A percentile compares a stretch with the other conserved stretches of the same genome.
Evolutionary conservation across 331 rosid genomes (phyloP).

Genomic region (Rosa hybrid): DNA sequence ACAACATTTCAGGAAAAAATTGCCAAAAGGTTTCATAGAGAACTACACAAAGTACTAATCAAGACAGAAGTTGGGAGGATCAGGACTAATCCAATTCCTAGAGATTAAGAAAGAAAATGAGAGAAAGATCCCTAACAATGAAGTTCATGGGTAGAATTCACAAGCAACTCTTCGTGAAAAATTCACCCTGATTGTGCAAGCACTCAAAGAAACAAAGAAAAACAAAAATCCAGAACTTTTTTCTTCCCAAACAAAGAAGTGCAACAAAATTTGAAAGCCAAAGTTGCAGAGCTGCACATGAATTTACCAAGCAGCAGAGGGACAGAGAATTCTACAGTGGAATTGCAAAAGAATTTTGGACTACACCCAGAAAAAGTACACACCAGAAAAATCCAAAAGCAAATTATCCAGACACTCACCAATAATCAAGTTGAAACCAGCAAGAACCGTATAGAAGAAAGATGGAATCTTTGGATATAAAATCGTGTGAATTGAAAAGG

Average conservation of each 20-base stretch:
- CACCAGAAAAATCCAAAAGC: neutral
- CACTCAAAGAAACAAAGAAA: slow-evolving; percentile 7
- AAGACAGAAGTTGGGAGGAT: neutral
- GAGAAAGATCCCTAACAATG: neutral
- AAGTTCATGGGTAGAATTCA: neutral
- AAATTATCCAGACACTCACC: neutral
- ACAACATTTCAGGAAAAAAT: neutral
- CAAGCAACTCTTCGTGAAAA: neutral
- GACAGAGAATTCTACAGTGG: slow-evolving; percentile 9
- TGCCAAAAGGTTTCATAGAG: neutral
- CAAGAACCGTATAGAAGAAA: slow-evolving; percentile 8
- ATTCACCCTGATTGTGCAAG: slow-evolving; percentile 1
- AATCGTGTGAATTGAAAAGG: slow-evolving; percentile 1
- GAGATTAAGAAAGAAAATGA: neutral
- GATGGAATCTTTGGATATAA: neutral
- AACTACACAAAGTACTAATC: neutral
- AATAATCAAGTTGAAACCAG: neutral
- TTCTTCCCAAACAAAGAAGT: neutral
- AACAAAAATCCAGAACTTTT: neutral
- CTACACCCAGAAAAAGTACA: neutral
- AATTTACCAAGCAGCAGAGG: slow-evolving; percentile 8
- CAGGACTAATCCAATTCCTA: neutral
- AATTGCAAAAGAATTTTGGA: neutral
- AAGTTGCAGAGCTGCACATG: neutral
- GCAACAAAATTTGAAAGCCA: neutral